Percentiles rank a stretch among this genome's conserved stretches.
phyloP scores from a whole-genome alignment of 2,329 filamentous ascomycete species.

The Xylariaceae sp. region DNA sequence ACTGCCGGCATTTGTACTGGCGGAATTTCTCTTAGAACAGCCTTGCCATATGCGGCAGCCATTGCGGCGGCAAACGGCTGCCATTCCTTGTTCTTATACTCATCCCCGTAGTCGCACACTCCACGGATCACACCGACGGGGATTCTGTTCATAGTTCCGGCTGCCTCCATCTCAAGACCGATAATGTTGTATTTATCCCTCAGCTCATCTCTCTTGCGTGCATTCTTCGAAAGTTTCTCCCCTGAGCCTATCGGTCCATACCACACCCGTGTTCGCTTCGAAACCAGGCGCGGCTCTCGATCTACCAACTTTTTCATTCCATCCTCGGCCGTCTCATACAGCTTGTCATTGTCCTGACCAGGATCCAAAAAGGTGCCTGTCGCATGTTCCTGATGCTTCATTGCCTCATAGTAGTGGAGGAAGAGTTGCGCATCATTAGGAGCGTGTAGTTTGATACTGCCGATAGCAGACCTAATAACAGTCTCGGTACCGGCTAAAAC shows the following conservation, averaged over 20 bases:
- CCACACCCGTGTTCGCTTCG: constrained; percentile 9
- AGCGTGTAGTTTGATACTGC: constrained; percentile 6
- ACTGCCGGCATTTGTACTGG: neutral
- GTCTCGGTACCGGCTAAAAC: constrained; percentile 8
- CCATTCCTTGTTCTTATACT: constrained; percentile 20
- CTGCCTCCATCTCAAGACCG: constrained; percentile 19
- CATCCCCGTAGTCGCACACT: constrained; percentile 18
- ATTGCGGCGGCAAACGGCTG: constrained; percentile 19
- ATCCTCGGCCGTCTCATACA: neutral
- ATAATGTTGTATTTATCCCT: constrained; percentile 16
- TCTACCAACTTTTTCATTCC: neutral
- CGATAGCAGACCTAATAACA: constrained; percentile 16
- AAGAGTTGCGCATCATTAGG: neutral
- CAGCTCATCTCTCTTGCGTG: constrained; percentile 1
- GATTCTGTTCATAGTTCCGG: constrained; percentile 14
- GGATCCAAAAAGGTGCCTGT: constrained; percentile 8
- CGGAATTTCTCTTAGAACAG: constrained; percentile 2
- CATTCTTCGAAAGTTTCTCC: constrained; percentile 8
- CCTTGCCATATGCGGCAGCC: constrained; percentile 21
- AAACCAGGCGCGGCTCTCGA: neutral
- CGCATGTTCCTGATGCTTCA: constrained; percentile 3
- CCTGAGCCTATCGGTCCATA: constrained; percentile 21
- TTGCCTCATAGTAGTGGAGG: constrained; percentile 11
- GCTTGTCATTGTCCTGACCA: neutral
- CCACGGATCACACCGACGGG: constrained; percentile 14